Conservation (phyloP, 306 rosid species). For the Senna siamea region DNA sequence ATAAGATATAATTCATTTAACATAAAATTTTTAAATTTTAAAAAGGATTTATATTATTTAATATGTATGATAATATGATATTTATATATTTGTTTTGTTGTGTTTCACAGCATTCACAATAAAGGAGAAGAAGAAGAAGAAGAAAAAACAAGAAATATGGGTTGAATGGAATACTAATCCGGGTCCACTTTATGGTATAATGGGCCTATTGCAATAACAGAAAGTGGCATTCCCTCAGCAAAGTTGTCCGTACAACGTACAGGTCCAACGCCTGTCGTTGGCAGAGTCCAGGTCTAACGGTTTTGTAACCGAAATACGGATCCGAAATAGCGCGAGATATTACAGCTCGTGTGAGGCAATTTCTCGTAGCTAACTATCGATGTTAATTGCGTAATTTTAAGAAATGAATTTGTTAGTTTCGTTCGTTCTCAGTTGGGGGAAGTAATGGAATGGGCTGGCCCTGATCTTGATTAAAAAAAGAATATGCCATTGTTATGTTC, state of each 20-base stretch:
- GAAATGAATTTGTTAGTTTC: background rate
- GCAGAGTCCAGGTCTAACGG: background rate
- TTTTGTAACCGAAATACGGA: background rate
- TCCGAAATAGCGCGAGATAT: background rate
- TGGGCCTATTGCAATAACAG: background rate
- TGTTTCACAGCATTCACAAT: no score
- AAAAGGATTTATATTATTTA: no score
- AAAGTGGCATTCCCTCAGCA: background rate
- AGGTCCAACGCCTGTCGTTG: background rate
- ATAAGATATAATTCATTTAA: no score
- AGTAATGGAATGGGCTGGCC: slow-evolving; percentile 4
- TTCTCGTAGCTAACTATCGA: slow-evolving; percentile 2
- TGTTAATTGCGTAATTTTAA: background rate
- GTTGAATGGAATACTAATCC: background rate
- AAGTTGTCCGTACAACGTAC: background rate
- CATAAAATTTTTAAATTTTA: no score
- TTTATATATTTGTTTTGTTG: no score
- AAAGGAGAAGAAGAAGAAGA: no score
- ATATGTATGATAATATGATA: no score
- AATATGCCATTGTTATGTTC: slow-evolving; percentile 58
- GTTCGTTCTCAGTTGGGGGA: background rate
- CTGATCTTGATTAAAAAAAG: slow-evolving; percentile 3
- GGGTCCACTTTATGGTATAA: background rate
- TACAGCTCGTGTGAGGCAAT: background rate
- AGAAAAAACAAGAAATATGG: no score